These are phyloP conservation scores for Colletotrichum sp. DNA, from an alignment of 2,329 filamentous ascomycete genomes.

Conservation along the genomic window DNA sequence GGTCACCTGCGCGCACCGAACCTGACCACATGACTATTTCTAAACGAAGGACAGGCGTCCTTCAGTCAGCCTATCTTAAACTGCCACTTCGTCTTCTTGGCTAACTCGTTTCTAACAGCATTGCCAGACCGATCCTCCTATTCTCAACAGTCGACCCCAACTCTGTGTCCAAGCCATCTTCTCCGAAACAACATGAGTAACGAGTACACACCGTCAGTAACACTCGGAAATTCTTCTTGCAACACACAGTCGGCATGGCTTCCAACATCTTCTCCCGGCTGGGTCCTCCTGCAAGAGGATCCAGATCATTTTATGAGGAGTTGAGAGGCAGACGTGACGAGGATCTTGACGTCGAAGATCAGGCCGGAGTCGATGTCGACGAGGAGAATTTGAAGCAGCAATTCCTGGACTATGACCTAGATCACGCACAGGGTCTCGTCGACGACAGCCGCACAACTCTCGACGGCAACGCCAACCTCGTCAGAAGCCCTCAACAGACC, in stretches of 20 bases:
- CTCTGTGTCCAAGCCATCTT: background rate
- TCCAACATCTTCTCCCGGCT: slow-evolving; percentile 53
- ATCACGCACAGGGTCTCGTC: slow-evolving; percentile 44
- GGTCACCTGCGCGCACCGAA: slow-evolving; percentile 4
- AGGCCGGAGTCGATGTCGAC: slow-evolving; percentile 49
- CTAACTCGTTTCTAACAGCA: background rate
- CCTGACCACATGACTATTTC: background rate
- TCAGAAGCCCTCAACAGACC: slow-evolving; percentile 6
- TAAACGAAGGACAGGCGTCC: background rate
- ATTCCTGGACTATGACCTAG: slow-evolving; percentile 55
- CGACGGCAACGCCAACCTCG: slow-evolving; percentile 34
- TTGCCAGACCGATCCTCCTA: background rate
- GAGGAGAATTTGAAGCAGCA: slow-evolving; percentile 58
- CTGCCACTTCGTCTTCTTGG: background rate
- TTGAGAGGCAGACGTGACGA: slow-evolving; percentile 43
- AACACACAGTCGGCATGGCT: slow-evolving; percentile 39
- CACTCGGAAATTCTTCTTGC: background rate
- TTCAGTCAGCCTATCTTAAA: background rate
- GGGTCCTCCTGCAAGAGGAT: slow-evolving; percentile 35
- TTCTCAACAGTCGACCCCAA: background rate
- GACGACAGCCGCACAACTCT: slow-evolving; percentile 52
- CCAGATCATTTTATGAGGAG: slow-evolving; percentile 54
- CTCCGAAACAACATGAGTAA: slow-evolving; percentile 1
- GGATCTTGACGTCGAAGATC: slow-evolving; percentile 44
- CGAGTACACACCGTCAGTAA: background rate